Evolutionary conservation across 2,329 filamentous ascomycete species (phyloP).

Genomic region (Bimuria novae-zelandiae): DNA sequence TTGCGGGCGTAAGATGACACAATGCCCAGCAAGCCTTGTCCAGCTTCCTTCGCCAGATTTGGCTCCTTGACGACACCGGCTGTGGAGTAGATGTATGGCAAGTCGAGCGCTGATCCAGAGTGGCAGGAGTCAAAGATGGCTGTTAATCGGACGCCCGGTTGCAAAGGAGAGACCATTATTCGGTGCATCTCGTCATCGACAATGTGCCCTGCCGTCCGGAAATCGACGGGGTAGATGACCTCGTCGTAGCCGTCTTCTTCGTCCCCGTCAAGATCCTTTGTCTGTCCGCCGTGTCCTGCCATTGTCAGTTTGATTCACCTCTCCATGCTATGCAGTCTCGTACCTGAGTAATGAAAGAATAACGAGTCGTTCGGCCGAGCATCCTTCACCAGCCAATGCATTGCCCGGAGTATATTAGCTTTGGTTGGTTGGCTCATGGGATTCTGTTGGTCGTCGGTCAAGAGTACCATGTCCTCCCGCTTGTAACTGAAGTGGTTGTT

Average conservation of each 20-base stretch:
- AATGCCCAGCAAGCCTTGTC: slow-evolving; percentile 70
- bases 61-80: slow-evolving; percentile 81
- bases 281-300: slow-evolving; percentile 79
- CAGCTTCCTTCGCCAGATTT: slow-evolving; percentile 79
- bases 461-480: slow-evolving; percentile 93
- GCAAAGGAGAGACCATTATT: slow-evolving; percentile 77
- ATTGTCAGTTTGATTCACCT: slow-evolving; percentile 12
- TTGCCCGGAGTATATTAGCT: slow-evolving; percentile 89
- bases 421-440: slow-evolving; percentile 97
- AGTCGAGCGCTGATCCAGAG: slow-evolving; percentile 75
- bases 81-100: slow-evolving; percentile 80
- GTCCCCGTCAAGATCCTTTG: slow-evolving; percentile 76
- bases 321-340: slow-evolving; percentile 30
- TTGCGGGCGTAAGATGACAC: slow-evolving; percentile 81
- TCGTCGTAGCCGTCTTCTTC: slow-evolving; percentile 83
- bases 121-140: slow-evolving; percentile 84
- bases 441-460: slow-evolving; percentile 96
- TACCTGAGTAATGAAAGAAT: slow-evolving; percentile 97
- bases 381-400: slow-evolving; percentile 98
- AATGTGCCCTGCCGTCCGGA: slow-evolving; percentile 77
- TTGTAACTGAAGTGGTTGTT: slow-evolving; percentile 90
- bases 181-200: slow-evolving; percentile 83
- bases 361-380: slow-evolving; percentile 89
- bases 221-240: slow-evolving; percentile 83
- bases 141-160: slow-evolving; percentile 80